Conservation (phyloP, 805 yeast species). For the Candida chilensis region DNA sequence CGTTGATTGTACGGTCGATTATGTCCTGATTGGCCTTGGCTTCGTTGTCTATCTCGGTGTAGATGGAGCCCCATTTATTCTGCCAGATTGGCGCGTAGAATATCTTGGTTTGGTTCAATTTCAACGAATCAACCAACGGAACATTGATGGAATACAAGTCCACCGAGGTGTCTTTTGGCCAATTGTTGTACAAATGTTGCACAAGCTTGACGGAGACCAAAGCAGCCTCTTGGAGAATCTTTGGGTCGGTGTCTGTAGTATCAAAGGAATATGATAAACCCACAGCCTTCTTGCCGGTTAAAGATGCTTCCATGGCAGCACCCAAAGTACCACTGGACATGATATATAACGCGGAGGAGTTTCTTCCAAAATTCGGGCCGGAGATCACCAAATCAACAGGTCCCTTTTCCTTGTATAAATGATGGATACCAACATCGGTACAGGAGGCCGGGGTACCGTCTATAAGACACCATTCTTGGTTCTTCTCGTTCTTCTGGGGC, state of each 20-base stretch:
- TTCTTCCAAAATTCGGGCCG: slow-evolving; percentile 95
- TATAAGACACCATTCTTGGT: slow-evolving; percentile 70
- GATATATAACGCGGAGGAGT: slow-evolving; percentile 81
- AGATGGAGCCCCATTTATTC: slow-evolving; percentile 73
- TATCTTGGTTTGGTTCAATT: slow-evolving; percentile 49
- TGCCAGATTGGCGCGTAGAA: slow-evolving; percentile 71
- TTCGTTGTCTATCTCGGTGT: slow-evolving; percentile 12
- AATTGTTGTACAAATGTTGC: slow-evolving; percentile 44
- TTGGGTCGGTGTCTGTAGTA: slow-evolving; percentile 35
- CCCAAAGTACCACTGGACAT: slow-evolving; percentile 94
- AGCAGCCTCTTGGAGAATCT: slow-evolving; percentile 55
- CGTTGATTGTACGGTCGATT: slow-evolving; percentile 22
- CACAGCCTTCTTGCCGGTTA: slow-evolving; percentile 60
- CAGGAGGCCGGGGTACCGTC: slow-evolving; percentile 97
- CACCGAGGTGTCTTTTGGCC: slow-evolving; percentile 38
- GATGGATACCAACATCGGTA: slow-evolving; percentile 81
- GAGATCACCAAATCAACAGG: slow-evolving; percentile 82
- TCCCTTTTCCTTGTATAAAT: slow-evolving; percentile 41
- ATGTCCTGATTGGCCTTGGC: slow-evolving; percentile 5
- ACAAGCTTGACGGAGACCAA: slow-evolving; percentile 56
- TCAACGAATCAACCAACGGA: slow-evolving; percentile 55
- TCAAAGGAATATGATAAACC: slow-evolving; percentile 86
- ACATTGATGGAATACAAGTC: slow-evolving; percentile 82
- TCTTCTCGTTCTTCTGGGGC: slow-evolving; percentile 37
- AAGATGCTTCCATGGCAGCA: slow-evolving; percentile 90